phyloP scores from a whole-genome alignment of 768 basidiomycete species.

The Piloderma croceum region DNA sequence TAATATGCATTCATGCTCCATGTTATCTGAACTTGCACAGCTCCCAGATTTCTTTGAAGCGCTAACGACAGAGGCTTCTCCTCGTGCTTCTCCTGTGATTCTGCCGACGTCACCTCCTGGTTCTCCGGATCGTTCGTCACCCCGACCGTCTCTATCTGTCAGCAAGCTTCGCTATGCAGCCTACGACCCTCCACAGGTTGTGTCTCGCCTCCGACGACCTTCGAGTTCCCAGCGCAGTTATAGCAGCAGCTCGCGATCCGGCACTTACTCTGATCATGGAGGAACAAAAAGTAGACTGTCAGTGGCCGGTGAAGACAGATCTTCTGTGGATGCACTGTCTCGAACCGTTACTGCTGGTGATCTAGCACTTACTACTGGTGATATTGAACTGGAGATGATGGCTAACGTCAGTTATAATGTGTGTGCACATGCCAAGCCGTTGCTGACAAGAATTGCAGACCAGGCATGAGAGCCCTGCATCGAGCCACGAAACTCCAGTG shows the following conservation, averaged over 20 bases:
- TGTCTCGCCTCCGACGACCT: slow-evolving; percentile 37
- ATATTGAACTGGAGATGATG: too few relatives aligned
- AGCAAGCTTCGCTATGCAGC: slow-evolving; percentile 63
- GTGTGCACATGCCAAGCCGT: too few relatives aligned
- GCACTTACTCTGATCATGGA: slow-evolving; percentile 27
- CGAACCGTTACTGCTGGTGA: slow-evolving; percentile 28
- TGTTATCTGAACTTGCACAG: slow-evolving; percentile 32
- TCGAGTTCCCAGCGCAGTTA: slow-evolving; percentile 25
- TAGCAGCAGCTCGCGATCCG: slow-evolving; percentile 32
- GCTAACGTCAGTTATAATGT: too few relatives aligned
- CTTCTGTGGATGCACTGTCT: slow-evolving; percentile 20
- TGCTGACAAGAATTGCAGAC: too few relatives aligned
- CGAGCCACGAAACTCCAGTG: too few relatives aligned
- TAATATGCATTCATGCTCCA: too few relatives aligned
- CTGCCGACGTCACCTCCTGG: slow-evolving; percentile 13
- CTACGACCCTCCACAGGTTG: slow-evolving; percentile 56
- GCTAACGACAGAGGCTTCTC: slow-evolving; percentile 18
- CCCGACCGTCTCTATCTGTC: slow-evolving; percentile 25
- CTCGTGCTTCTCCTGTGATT: slow-evolving; percentile 5
- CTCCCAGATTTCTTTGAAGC: slow-evolving; percentile 65
- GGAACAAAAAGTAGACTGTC: slow-evolving; percentile 28
- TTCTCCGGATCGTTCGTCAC: slow-evolving; percentile 14
- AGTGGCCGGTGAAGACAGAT: slow-evolving; percentile 16
- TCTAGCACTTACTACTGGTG: slow-evolving; percentile 19
- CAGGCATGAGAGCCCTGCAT: too few relatives aligned